Base-by-base conservation (phyloP, 2,329 filamentous ascomycete genomes). In the Zymoseptoria brevis region DNA sequence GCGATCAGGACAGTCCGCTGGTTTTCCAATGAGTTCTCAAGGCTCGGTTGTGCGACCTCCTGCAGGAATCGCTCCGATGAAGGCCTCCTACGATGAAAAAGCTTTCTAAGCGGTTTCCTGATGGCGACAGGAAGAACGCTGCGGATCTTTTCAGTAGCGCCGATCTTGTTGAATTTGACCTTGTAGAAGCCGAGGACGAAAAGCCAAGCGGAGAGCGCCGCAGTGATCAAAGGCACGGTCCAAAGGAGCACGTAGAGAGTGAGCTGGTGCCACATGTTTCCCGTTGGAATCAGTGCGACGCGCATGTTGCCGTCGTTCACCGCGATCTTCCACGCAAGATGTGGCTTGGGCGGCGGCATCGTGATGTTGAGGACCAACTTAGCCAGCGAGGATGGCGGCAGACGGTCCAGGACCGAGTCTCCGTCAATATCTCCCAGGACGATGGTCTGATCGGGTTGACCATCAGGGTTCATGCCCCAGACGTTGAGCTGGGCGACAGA, bases 401-500 rank as follows among this genome's bases (percentile, higher is more conserved):
- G 73, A 48, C 82, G 80, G 67, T 87, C 84, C 11, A 86, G 71
- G 5, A 86, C 75, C 1, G 75, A 75, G 67, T 86, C 83, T n/a
- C 73, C 73, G 64, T 86, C 81, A 16, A 83, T 77, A 67, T 87
- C 84, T 24, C 84, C 84, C 59, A 79, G 80, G 2, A 84, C 78
- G 57, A 76, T 77, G 2, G 78, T 78, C 60, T 81, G 77, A 67
- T 87, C 84, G 0, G 84, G 83, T 63, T 81, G 73, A 19, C 83
- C 82, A 68, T 85, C 80, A 0, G 81, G 79, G 67, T 86, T 83
- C 64, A 85, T 82, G 52, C 84, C 84, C 84, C 84, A 87, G 3
- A 84, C 76, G 63, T 86, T 87, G 60, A 86, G 73, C 64, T 86
- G 83, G 54, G 82, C 77, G 55, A 78, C 72, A 1, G 80, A 78